A percentile compares a stretch with the other conserved stretches of the same genome.
Conservation (phyloP, 2,329 filamentous ascomycete genomes). For the Xenoacremonium recifei region DNA sequence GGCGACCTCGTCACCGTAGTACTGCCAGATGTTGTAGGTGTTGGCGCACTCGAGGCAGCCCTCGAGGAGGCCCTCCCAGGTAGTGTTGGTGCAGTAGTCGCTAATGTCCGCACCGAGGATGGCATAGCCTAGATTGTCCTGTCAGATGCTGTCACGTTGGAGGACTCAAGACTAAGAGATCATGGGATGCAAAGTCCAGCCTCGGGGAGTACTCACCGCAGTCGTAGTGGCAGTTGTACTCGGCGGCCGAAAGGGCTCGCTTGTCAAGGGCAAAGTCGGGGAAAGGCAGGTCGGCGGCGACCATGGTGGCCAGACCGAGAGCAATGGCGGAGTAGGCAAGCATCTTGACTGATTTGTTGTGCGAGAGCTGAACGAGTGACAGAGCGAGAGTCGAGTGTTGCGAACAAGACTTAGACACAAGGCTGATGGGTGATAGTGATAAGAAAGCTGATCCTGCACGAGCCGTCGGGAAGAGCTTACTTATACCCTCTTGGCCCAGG, state of each 20-base stretch:
- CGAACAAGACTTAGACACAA: too few relatives aligned
- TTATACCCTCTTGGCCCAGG: constrained; percentile 15
- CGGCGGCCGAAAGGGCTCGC: constrained; percentile 39
- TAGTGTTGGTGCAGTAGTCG: constrained; percentile 31
- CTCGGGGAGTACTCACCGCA: constrained; percentile 41
- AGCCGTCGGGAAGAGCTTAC: constrained; percentile 17
- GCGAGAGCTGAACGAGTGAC: constrained; percentile 13
- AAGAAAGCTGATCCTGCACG: constrained; percentile 1
- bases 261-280: constrained; percentile 33
- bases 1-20: constrained; percentile 38
- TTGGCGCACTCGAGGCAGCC: constrained; percentile 45
- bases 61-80: constrained; percentile 41
- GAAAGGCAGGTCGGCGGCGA: constrained; percentile 25
- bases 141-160: too few relatives aligned
- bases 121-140: constrained; percentile 29
- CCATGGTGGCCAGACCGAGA: constrained; percentile 27
- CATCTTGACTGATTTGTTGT: constrained; percentile 24
- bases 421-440: too few relatives aligned
- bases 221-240: constrained; percentile 48
- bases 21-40: constrained; percentile 42
- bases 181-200: too few relatives aligned
- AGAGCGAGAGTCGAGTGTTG: too few relatives aligned
- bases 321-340: constrained; percentile 25
- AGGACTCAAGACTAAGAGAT: background rate
- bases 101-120: constrained; percentile 24